Percentiles rank a stretch among this genome's conserved stretches.
Evolutionary conservation across 2,329 filamentous ascomycete genomes (phyloP).

Genomic region (Calonectria honghensis): DNA sequence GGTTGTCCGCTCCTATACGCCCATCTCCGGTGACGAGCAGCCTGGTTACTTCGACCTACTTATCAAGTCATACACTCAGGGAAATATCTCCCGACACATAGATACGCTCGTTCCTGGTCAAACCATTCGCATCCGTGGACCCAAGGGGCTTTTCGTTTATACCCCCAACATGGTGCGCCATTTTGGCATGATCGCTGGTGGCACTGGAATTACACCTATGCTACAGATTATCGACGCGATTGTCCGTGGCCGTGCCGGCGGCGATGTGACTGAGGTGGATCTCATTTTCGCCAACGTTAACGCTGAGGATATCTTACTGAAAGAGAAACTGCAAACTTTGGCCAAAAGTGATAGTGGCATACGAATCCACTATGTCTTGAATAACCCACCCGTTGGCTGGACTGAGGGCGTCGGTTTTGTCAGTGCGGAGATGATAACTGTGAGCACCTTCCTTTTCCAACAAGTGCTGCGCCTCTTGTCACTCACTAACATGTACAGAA

Average conservation of each 20-base stretch:
- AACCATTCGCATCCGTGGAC: constrained; percentile 90
- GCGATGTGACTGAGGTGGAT: constrained; percentile 90
- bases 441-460: constrained; percentile 60
- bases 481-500: constrained; percentile 67
- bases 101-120: constrained; percentile 87
- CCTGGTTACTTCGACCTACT: constrained; percentile 94
- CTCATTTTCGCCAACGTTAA: constrained; percentile 98
- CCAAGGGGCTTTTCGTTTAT: constrained; percentile 98
- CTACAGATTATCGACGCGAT: constrained; percentile 94
- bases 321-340: constrained; percentile 89
- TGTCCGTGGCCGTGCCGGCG: constrained; percentile 83
- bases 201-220: constrained; percentile 98
- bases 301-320: constrained; percentile 90
- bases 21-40: constrained; percentile 89
- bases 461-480: neutral
- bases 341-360: constrained; percentile 85
- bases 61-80: constrained; percentile 96
- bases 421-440: constrained; percentile 93
- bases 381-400: constrained; percentile 92
- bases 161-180: constrained; percentile 94
- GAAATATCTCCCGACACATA: constrained; percentile 95
- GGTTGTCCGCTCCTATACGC: constrained; percentile 91
- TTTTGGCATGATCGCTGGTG: constrained; percentile 97
- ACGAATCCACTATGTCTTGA: constrained; percentile 93
- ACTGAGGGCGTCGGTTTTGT: constrained; percentile 93